These are phyloP conservation scores for Pseudonectria foliicola DNA, from an alignment of 2,329 filamentous ascomycete genomes.

Conservation along the genomic window DNA sequence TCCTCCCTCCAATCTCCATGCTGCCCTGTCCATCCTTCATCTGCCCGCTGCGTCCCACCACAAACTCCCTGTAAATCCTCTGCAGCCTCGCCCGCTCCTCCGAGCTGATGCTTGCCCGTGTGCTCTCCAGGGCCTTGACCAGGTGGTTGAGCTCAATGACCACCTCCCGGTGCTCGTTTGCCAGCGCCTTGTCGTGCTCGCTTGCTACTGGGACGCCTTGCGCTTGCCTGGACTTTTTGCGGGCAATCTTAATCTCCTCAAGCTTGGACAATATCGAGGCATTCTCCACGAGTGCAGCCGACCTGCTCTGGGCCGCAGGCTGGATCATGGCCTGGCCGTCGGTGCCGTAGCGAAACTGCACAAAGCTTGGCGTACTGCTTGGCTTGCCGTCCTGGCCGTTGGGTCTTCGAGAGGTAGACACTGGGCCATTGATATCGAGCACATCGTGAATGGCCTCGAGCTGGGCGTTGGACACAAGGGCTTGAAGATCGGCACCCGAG, in stretches of 20 bases:
- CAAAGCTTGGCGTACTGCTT: constrained; percentile 48
- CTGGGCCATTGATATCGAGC: constrained; percentile 52
- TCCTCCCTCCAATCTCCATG: constrained; percentile 85
- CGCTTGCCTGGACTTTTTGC: constrained; percentile 39
- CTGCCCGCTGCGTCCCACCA: constrained; percentile 86
- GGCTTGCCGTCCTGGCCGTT: constrained; percentile 25
- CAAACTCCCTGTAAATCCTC: constrained; percentile 87
- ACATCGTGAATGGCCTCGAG: constrained; percentile 95
- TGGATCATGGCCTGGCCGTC: constrained; percentile 38
- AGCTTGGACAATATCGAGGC: constrained; percentile 77
- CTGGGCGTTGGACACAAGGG: constrained; percentile 91
- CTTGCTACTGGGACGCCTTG: constrained; percentile 20
- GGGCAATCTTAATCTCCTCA: constrained; percentile 65
- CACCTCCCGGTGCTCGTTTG: constrained; percentile 55
- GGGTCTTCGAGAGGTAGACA: constrained; percentile 24
- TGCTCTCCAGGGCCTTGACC: constrained; percentile 65
- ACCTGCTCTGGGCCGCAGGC: constrained; percentile 40
- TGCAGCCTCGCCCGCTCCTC: constrained; percentile 68
- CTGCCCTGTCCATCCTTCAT: constrained; percentile 90
- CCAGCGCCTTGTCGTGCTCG: constrained; percentile 21
- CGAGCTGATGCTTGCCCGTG: constrained; percentile 73
- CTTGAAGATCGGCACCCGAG: constrained; percentile 89
- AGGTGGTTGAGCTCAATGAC: constrained; percentile 81
- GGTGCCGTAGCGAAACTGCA: constrained; percentile 78
- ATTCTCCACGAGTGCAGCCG: constrained; percentile 61